Base-by-base conservation (phyloP, 2,329 filamentous ascomycete species). In the Ophiostoma montium region DNA sequence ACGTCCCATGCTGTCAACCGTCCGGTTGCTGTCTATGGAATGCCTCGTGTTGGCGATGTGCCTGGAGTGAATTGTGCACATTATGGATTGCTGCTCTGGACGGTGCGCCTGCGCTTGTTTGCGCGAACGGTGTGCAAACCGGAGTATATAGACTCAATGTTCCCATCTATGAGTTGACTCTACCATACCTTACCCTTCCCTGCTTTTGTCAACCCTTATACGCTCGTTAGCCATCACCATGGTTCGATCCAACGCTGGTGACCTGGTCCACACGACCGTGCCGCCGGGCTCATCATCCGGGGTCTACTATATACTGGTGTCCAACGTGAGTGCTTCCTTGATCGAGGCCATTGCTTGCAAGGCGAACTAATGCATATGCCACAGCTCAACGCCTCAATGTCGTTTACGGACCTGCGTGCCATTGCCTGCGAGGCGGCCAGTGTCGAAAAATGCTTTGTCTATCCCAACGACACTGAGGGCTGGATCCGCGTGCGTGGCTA, bases 261-360 rank as follows among this genome's bases (percentile, higher is more conserved):
- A 46, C 12, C 46, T 49, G 3, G 30, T 43, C 19, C 42, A 43
- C 12, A 23, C 32, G 9, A 33, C 35, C 11, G 48, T 50, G 12
- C 31, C 33, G 1, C 46, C 53, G 2, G 53, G 51, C 23, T 11
- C 35, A 2, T 2, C 15, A 9, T 50, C 53, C 6, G 47, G 45
- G 2, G 16, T 51, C 3, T 54, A 50, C 35, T 50, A 53, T 35
- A 49, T 54, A n/a, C 46, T 36, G 2, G 41, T 54, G 31, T 21
- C 49, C 10, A 54, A 54, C 15, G 53, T 53, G n/a, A 46, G 51
- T 46, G n/a, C n/a, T n/a, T n/a, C n/a, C n/a, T n/a, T n/a, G n/a
- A n/a, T n/a, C n/a, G n/a, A n/a, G n/a, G n/a, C n/a, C n/a, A n/a
- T n/a, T n/a, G n/a, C n/a, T n/a, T n/a, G n/a, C n/a, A n/a, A n/a